Evolutionary conservation across 345 rosid species (phyloP).

Genomic region (Clausena lansium): DNA sequence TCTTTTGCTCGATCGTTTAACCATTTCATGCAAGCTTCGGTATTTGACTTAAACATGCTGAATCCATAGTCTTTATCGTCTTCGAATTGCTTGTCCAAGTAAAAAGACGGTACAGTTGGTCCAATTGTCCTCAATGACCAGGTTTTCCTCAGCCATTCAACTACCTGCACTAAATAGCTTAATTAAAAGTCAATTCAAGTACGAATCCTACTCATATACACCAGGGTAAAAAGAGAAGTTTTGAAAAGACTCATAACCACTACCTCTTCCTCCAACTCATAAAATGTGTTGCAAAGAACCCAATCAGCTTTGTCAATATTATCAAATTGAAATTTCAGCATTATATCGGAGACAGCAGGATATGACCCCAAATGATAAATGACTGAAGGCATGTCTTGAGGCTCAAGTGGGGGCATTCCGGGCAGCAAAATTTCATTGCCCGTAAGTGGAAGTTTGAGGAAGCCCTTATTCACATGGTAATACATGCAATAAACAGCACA

Average conservation of each 20-base stretch:
- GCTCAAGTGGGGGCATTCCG: slow-evolving; percentile 30
- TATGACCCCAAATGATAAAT: slow-evolving; percentile 18
- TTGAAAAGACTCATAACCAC: no score
- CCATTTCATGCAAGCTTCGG: slow-evolving; percentile 23
- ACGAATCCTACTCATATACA: no score
- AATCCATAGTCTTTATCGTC: slow-evolving; percentile 18
- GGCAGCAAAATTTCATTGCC: slow-evolving; percentile 16
- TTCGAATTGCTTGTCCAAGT: slow-evolving; percentile 19
- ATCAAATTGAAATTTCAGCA: slow-evolving; percentile 22
- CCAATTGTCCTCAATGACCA: slow-evolving; percentile 22
- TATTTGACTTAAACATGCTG: slow-evolving; percentile 16
- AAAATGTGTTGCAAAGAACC: slow-evolving; percentile 26
- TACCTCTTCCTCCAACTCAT: slow-evolving; percentile 34
- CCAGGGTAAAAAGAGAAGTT: no score
- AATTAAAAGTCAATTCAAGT: no score
- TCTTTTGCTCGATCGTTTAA: slow-evolving; percentile 12
- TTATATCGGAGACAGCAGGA: slow-evolving; percentile 12
- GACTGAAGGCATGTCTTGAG: slow-evolving; percentile 29
- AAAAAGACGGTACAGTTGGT: slow-evolving; percentile 23
- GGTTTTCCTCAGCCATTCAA: slow-evolving; percentile 9
- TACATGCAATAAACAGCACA: slow-evolving; percentile 35
- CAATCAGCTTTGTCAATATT: slow-evolving; percentile 28
- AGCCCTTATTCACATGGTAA: slow-evolving; percentile 28
- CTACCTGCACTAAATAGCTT: no score
- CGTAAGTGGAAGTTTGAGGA: slow-evolving; percentile 19